Percentiles rank a stretch among this genome's conserved stretches.
phyloP scores from a whole-genome alignment of 2,329 filamentous ascomycete genomes.

The Colletotrichum chrysophilum region DNA sequence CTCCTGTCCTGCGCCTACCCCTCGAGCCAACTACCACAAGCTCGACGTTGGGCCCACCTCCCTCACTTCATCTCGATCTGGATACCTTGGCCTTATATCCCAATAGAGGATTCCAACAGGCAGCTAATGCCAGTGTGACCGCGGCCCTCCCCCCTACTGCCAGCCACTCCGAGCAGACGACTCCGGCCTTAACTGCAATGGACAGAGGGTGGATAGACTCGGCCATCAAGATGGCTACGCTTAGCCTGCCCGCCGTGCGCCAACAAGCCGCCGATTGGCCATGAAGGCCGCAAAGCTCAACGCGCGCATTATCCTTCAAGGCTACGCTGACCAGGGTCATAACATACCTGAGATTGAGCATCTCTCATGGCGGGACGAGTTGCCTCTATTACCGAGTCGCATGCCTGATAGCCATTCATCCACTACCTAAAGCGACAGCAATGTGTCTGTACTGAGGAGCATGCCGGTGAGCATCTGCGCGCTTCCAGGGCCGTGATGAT shows the following conservation, averaged over 20 bases:
- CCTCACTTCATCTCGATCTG: neutral
- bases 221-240: neutral
- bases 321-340: neutral
- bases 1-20: neutral
- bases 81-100: neutral
- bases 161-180: neutral
- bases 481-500: neutral
- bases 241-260: neutral
- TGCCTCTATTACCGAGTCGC: neutral
- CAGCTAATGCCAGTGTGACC: neutral
- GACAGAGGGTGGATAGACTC: neutral
- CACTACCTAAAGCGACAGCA: neutral
- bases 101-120: neutral
- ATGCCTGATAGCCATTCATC: neutral
- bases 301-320: neutral
- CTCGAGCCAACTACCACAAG: neutral
- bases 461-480: neutral
- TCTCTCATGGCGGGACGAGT: neutral
- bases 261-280: neutral
- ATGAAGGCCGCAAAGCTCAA: neutral
- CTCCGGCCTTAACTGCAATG: neutral
- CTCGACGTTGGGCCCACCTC: neutral
- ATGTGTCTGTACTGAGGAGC: neutral
- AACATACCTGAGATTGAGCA: neutral
- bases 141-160: neutral